Evolutionary conservation across 257 asterid genomes (phyloP).

Genomic region (Henckelia pumila): DNA sequence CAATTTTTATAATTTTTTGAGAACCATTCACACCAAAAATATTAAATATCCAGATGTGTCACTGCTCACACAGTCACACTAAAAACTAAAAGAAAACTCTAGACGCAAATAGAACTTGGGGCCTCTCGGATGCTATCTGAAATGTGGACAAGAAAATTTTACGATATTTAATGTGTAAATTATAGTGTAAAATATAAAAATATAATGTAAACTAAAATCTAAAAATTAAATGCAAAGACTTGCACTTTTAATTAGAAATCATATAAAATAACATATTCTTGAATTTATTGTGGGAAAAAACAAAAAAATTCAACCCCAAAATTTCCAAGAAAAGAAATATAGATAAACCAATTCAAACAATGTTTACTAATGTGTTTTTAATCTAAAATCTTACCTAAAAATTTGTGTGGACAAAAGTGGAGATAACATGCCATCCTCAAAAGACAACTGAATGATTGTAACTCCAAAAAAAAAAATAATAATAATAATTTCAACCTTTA

Average conservation of each 20-base stretch:
- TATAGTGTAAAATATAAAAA: too few relatives aligned
- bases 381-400: too few relatives aligned
- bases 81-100: background rate
- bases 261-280: background rate
- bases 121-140: too few relatives aligned
- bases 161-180: background rate
- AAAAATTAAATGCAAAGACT: background rate
- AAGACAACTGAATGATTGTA: background rate
- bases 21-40: background rate
- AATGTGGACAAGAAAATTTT: background rate
- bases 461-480: background rate
- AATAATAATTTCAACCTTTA: background rate
- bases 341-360: background rate
- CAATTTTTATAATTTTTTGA: background rate
- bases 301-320: too few relatives aligned
- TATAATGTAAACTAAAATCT: background rate
- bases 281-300: background rate
- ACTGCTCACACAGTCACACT: background rate
- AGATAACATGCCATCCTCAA: constrained; percentile 30
- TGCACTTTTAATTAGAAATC: too few relatives aligned
- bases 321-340: background rate
- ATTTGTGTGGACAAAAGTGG: constrained; percentile 32
- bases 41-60: background rate
- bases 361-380: too few relatives aligned
- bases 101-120: background rate